Evolutionary conservation across 306 rosid genomes (phyloP).

Genomic region (Vicia villosa): DNA sequence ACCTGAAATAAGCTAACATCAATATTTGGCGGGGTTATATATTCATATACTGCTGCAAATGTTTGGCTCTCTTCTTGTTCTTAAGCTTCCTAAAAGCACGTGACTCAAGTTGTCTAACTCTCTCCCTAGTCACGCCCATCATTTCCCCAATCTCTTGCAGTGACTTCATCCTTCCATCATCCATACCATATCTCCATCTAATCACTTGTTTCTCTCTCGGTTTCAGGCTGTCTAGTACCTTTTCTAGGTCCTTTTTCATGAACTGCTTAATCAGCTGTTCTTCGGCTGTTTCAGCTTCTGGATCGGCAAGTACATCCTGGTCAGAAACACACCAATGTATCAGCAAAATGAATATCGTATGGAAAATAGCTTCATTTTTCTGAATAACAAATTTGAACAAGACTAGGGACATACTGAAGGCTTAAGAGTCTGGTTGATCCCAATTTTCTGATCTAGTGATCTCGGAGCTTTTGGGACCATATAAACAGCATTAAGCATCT

Average conservation of each 20-base stretch:
- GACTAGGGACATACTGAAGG: slow-evolving; percentile 71
- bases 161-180: slow-evolving; percentile 93
- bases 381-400: slow-evolving; percentile 24
- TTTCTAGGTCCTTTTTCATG: slow-evolving; percentile 84
- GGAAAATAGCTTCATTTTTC: neutral
- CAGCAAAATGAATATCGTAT: slow-evolving; percentile 36
- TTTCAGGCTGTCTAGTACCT: slow-evolving; percentile 75
- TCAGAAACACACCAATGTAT: slow-evolving; percentile 18
- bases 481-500: slow-evolving; percentile 79
- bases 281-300: slow-evolving; percentile 76
- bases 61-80: slow-evolving; percentile 83
- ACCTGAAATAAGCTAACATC: slow-evolving; percentile 12
- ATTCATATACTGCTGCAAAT: slow-evolving; percentile 83
- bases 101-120: slow-evolving; percentile 88
- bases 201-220: slow-evolving; percentile 83
- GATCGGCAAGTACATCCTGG: slow-evolving; percentile 80
- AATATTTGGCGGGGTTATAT: slow-evolving; percentile 49
- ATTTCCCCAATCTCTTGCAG: slow-evolving; percentile 94
- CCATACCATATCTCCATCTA: slow-evolving; percentile 96
- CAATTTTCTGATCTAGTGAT: slow-evolving; percentile 87
- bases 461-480: slow-evolving; percentile 93
- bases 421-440: slow-evolving; percentile 84
- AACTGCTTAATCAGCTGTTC: slow-evolving; percentile 66
- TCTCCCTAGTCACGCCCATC: slow-evolving; percentile 95
- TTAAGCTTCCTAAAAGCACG: slow-evolving; percentile 88